Evolutionary conservation across 176 grass and related monocot genomes (phyloP).

Genomic region (Rhipidocladum racemiflorum): DNA sequence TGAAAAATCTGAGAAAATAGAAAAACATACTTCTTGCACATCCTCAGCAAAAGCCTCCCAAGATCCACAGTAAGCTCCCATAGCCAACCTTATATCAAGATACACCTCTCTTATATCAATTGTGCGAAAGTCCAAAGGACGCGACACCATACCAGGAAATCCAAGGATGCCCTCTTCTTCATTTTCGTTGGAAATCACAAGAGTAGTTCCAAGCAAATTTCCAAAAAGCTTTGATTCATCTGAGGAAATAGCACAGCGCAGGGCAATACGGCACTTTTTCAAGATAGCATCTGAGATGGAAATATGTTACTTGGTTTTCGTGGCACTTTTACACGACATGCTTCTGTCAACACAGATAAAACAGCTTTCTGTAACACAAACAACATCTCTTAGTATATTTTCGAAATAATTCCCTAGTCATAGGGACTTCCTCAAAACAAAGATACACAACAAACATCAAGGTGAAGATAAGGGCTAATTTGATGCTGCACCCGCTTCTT

Average conservation of each 20-base stretch:
- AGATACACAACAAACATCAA: background rate
- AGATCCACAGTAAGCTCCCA: conserved; percentile 77
- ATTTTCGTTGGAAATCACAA: conserved; percentile 80
- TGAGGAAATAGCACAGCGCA: conserved; percentile 67
- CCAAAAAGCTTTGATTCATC: conserved; percentile 87
- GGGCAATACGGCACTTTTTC: conserved; percentile 74
- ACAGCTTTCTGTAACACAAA: conserved; percentile 81
- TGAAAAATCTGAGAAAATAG: conserved; percentile 1
- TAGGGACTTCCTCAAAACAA: conserved; percentile 11
- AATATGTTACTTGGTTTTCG: conserved; percentile 54
- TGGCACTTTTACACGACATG: conserved; percentile 43
- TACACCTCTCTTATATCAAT: conserved; percentile 99
- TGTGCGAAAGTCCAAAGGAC: conserved; percentile 91
- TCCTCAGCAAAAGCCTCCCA: conserved; percentile 93
- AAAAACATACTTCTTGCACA: conserved; percentile 71
- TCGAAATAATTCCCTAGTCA: background rate
- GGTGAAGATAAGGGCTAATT: conserved; percentile 17
- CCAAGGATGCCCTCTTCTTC: conserved; percentile 97
- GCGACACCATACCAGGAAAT: conserved; percentile 93
- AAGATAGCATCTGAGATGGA: conserved; percentile 74
- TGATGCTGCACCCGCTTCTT: background rate
- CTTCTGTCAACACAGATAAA: conserved; percentile 74
- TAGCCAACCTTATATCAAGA: conserved; percentile 91
- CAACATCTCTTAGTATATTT: conserved; percentile 10
- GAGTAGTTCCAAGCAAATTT: conserved; percentile 89